Percentiles rank a stretch among this genome's conserved stretches.
These are phyloP conservation scores for Cubamyces lactineus DNA, from an alignment of 768 basidiomycete genomes.

Conservation along the genomic window DNA sequence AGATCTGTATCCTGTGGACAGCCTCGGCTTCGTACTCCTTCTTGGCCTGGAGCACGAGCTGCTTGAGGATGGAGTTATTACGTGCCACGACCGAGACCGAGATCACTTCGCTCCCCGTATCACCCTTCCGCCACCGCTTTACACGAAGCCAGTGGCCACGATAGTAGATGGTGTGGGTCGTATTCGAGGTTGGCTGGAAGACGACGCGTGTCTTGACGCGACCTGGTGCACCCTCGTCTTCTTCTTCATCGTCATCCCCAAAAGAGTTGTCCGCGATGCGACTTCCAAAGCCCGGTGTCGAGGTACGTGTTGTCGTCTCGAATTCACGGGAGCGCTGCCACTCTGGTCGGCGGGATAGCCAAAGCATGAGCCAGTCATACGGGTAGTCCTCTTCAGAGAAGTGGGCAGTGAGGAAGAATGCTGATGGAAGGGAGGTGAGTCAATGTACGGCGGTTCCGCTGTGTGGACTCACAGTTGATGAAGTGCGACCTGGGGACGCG, in stretches of 20 bases:
- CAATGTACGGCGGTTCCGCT: constrained; percentile 10
- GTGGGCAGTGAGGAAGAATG: constrained; percentile 81
- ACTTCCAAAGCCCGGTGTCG: constrained; percentile 59
- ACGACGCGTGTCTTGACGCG: constrained; percentile 78
- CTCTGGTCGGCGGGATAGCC: constrained; percentile 83
- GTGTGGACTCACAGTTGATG: constrained; percentile 71
- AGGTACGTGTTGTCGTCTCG: constrained; percentile 80
- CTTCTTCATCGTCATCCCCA: constrained; percentile 54
- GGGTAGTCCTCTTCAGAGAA: constrained; percentile 91
- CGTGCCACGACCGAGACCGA: constrained; percentile 87
- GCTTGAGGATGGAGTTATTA: constrained; percentile 81
- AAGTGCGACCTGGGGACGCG: constrained; percentile 67
- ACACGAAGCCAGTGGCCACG: constrained; percentile 84
- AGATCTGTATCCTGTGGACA: constrained; percentile 85
- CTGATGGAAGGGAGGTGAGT: constrained; percentile 24
- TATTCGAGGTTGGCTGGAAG: constrained; percentile 87
- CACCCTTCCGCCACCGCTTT: constrained; percentile 66
- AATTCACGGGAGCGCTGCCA: constrained; percentile 91
- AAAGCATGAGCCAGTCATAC: constrained; percentile 91
- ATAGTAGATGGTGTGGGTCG: constrained; percentile 89
- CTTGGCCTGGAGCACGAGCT: constrained; percentile 89
- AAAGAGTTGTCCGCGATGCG: constrained; percentile 58
- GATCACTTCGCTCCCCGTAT: constrained; percentile 71
- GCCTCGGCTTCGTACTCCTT: constrained; percentile 87
- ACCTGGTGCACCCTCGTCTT: constrained; percentile 59